Conservation (phyloP, 768 basidiomycete species). For the Pholiota conissans region DNA sequence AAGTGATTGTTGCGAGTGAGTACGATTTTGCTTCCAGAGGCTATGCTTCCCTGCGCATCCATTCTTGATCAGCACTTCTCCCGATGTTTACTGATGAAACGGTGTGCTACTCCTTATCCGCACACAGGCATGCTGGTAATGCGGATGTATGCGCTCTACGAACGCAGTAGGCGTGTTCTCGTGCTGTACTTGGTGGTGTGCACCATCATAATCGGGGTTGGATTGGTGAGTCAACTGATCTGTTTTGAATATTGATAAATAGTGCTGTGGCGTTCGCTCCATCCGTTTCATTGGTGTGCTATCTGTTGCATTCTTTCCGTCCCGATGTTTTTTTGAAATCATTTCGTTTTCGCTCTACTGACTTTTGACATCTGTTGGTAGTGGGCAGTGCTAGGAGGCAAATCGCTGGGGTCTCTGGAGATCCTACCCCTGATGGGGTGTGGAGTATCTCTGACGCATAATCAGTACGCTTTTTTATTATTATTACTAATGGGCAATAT, state of each 20-base stretch:
- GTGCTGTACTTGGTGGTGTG: conserved; percentile 24
- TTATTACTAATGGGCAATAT: no score
- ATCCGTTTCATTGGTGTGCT: no score
- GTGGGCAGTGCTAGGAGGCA: conserved; percentile 28
- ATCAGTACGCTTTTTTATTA: conserved; percentile 18
- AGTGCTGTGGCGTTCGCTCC: background rate
- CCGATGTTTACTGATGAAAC: background rate
- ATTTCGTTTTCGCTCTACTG: no score
- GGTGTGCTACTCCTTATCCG: background rate
- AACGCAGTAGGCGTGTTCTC: conserved; percentile 31
- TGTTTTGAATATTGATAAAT: no score
- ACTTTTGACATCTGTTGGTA: no score
- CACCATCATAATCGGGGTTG: conserved; percentile 24
- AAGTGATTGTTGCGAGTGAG: conserved; percentile 34
- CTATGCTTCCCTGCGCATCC: no score
- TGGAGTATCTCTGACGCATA: conserved; percentile 17
- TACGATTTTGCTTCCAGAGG: no score
- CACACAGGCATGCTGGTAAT: conserved; percentile 33
- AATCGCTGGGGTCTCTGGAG: conserved; percentile 11
- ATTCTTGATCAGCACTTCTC: no score
- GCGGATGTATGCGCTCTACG: conserved; percentile 44
- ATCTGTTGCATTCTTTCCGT: no score
- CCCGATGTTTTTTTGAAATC: no score
- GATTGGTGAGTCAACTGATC: conserved; percentile 36
- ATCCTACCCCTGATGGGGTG: conserved; percentile 24